These are phyloP conservation scores for Solanum ahanhuiri DNA, from an alignment of 257 asterid genomes.

Conservation along the genomic window DNA sequence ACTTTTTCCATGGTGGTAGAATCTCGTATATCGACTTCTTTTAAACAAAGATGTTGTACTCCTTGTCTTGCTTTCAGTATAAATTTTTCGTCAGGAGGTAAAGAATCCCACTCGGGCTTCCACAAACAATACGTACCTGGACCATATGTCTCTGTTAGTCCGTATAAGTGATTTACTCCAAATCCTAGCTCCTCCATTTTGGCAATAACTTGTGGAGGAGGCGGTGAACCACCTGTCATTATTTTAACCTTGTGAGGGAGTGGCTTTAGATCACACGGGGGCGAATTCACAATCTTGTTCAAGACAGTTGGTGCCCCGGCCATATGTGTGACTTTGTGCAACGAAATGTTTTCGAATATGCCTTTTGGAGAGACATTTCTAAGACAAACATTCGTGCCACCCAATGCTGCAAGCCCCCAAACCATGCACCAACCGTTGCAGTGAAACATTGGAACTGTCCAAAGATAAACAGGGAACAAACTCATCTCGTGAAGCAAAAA, in stretches of 20 bases:
- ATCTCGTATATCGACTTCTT: conserved; percentile 19
- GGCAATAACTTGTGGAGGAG: conserved; percentile 18
- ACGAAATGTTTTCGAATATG: conserved; percentile 7
- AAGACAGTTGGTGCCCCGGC: conserved; percentile 28
- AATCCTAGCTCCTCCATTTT: conserved; percentile 30
- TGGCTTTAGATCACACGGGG: conserved; percentile 3
- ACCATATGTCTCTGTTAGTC: conserved; percentile 28
- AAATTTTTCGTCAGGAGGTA: conserved; percentile 15
- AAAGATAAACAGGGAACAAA: background rate
- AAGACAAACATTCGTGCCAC: background rate
- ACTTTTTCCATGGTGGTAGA: conserved; percentile 18
- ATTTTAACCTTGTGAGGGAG: conserved; percentile 13
- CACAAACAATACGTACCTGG: conserved; percentile 27
- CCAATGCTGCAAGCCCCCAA: background rate
- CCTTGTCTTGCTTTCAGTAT: conserved; percentile 24
- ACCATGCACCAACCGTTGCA: background rate
- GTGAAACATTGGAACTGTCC: background rate
- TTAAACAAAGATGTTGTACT: conserved; percentile 20
- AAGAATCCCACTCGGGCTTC: conserved; percentile 28
- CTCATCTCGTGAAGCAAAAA: conserved; percentile 1
- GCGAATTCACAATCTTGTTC: conserved; percentile 20
- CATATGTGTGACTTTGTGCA: conserved; percentile 19
- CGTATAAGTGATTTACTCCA: conserved; percentile 20
- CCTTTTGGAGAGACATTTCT: background rate
- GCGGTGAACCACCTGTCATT: conserved; percentile 31